Conservation (phyloP, 2,329 filamentous ascomycete genomes). For the Thielaviopsis euricoi region DNA sequence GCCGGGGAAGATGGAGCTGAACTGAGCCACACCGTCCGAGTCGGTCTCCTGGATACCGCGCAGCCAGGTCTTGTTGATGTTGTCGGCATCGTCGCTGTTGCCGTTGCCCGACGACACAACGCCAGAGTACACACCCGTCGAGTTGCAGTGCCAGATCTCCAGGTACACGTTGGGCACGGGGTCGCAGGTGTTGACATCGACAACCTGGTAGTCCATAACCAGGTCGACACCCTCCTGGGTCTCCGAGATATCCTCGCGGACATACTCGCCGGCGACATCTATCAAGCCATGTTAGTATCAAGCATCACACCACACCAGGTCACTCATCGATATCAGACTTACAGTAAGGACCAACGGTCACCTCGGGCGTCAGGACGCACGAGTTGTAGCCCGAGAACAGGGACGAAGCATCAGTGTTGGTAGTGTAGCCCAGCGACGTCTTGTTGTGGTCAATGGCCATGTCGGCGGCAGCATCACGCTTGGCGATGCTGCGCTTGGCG, state of each 20-base stretch:
- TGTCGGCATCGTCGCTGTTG: conserved; percentile 16
- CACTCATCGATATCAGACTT: conserved; percentile 6
- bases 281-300: not conserved
- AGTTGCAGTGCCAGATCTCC: conserved; percentile 29
- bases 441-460: conserved; percentile 22
- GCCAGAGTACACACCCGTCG: conserved; percentile 29
- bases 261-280: conserved; percentile 22
- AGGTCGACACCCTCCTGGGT: conserved; percentile 24
- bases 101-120: conserved; percentile 22
- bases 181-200: conserved; percentile 26
- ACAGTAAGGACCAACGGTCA: conserved; percentile 32
- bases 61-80: conserved; percentile 21
- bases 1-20: conserved; percentile 27
- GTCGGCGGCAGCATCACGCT: conserved; percentile 17
- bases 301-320: too few species aligned
- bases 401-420: conserved; percentile 16
- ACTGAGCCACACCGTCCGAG: conserved; percentile 23
- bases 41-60: conserved; percentile 26
- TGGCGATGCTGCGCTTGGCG: conserved; percentile 19
- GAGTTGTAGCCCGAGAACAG: conserved; percentile 23
- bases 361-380: conserved; percentile 34
- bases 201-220: conserved; percentile 26
- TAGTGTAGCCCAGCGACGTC: conserved; percentile 18
- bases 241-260: conserved; percentile 25
- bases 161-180: conserved; percentile 23